Evolutionary conservation across 2,329 filamentous ascomycete genomes (phyloP), one percentile per base, ranked within the genome.

Genomic region (Penicillium sp.): DNA sequence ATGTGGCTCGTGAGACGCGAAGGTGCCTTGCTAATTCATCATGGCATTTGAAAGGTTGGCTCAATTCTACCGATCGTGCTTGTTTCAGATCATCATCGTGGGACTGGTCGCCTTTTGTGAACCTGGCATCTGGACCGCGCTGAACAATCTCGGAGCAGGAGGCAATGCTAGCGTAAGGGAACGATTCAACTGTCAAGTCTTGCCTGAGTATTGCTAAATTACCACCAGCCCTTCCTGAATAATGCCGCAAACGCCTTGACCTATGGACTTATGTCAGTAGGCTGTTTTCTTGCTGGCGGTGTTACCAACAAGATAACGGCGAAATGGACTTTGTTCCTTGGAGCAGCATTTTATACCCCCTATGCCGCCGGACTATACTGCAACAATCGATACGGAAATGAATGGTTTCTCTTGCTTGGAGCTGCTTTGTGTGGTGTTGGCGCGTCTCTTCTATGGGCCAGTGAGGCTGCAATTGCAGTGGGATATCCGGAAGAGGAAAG

Each of bases 311-410:
- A 72, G 45, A 78, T 74, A 51, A 79, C 80, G 22, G 71, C 82
- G 14, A 73, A 73, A 52, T 75, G 64, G 65, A 72, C 70, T 2
- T 69, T 83, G 1, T 68, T 81, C 8, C 71, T 81, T 6, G 65
- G 78, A 75, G 2, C 60, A 76, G 45, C 82, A 79, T 69, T 73
- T 63, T 58, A 80, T 76, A 25, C 79, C 71, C 2, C 73, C 78
- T 16, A 83, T 81, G 68, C 74, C 2, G 63, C 65, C 30, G 63
- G 63, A 38, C 42, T 66, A n/a, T 66, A 66, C 38, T 65, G 72
- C 57, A 82, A 82, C 65, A 82, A 83, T 67, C 73, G 79, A 0
- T 84, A 76, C 64, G 81, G 81, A 1, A 83, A 80, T 40, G 78
- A 75, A 14, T 83, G 81, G 81, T 77, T 82, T 19, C 78, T 83